Evolutionary conservation across 179 eudicot species (phyloP), one percentile per base, ranked within the genome.

Genomic region (Nepenthes alata): DNA sequence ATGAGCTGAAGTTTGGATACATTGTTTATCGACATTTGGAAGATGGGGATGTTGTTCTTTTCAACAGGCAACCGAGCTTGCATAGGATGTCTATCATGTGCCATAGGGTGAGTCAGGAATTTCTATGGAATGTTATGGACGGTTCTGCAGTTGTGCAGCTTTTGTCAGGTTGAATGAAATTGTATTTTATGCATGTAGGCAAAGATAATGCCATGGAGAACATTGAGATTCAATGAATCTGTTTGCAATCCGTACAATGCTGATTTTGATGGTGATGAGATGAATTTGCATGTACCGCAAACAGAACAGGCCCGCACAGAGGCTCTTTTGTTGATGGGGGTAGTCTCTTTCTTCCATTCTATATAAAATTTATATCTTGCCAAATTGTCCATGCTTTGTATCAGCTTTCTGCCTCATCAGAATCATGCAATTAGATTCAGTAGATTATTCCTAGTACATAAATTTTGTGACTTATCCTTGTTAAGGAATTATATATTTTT

Each of bases 231-330:
- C 70, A 94, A 94, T 67, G 99, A 94, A 80, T 90, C 97, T 50
- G 99, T 94, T 67, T 94, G 99, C 77, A 90, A 94, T 67, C 99
- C 99, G 1, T 94, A 94, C 72, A 94, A 94, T 80, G 99, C 99
- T 64, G 99, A 94, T 81, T 94, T 94, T 81, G 99, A 94, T 70
- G 99, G 97, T 57, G 99, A 94, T 80, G 99, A 90, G 81, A 94
- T 94, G 99, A 94, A 90, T 69, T 66, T 90, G 89, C 99, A 94
- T 81, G 99, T 94, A 48, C 99, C 99, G 16, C 99, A 94, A 74
- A 87, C 99, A 34, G 91, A 90, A 80, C 97, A 94, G 83, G 97
- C 97, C 54, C 87, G 99, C 13, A 77, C 96, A 0, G 97, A 90
- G 78, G 97, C 97, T 62, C 77, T 94, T 55, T 70, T 82, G 79